These are phyloP conservation scores for Alternaria novae-zelandiae DNA, from an alignment of 2,329 filamentous ascomycete genomes.

Conservation along the genomic window DNA sequence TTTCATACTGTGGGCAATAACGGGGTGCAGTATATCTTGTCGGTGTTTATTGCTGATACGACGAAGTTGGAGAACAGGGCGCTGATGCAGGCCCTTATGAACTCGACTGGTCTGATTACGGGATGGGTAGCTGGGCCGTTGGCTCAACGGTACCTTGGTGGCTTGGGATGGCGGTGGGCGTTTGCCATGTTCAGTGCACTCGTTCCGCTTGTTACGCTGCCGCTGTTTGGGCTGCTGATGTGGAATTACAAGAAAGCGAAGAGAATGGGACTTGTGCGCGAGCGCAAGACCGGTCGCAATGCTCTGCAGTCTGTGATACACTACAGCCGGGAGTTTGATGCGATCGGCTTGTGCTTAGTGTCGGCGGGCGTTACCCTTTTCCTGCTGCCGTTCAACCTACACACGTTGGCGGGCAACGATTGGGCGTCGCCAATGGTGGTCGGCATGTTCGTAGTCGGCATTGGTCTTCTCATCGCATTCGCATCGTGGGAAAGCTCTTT, in stretches of 20 bases:
- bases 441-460: conserved; percentile 43
- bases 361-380: conserved; percentile 66
- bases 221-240: conserved; percentile 62
- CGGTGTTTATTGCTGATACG: conserved; percentile 71
- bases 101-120: conserved; percentile 27
- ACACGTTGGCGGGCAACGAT: conserved; percentile 25
- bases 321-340: conserved; percentile 68
- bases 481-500: too few species aligned
- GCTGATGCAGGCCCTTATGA: conserved; percentile 61
- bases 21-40: conserved; percentile 54
- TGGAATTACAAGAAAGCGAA: conserved; percentile 66
- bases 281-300: conserved; percentile 54
- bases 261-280: conserved; percentile 57
- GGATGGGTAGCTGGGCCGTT: conserved; percentile 28
- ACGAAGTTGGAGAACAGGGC: conserved; percentile 68
- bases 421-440: conserved; percentile 42
- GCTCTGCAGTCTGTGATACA: conserved; percentile 55
- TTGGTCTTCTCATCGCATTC: conserved; percentile 43
- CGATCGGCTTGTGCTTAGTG: conserved; percentile 65
- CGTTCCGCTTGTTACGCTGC: conserved; percentile 64
- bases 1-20: conserved; percentile 68
- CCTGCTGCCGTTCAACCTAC: conserved; percentile 69
- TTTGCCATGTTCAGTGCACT: conserved; percentile 71
- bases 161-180: conserved; percentile 68
- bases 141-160: conserved; percentile 48